These are phyloP conservation scores for Nemania serpens DNA, from an alignment of 2,329 filamentous ascomycete genomes.

Conservation along the genomic window DNA sequence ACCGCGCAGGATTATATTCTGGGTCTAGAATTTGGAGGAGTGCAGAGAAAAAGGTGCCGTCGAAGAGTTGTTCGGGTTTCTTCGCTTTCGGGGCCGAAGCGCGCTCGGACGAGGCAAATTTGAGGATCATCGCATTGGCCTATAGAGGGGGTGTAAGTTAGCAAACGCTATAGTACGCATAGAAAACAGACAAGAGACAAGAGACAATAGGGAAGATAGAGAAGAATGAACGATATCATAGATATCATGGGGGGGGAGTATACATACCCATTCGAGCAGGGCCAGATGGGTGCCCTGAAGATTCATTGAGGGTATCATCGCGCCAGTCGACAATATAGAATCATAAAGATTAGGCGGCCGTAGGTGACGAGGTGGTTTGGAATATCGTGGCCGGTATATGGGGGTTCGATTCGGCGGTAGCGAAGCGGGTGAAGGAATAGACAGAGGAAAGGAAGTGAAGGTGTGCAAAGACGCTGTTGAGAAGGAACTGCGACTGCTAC, in stretches of 20 bases:
- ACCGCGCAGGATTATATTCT: slow-evolving; percentile 59
- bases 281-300: slow-evolving; percentile 31
- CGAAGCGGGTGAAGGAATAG: not conserved
- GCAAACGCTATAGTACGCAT: slow-evolving; percentile 36
- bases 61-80: slow-evolving; percentile 56
- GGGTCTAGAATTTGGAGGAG: slow-evolving; percentile 63
- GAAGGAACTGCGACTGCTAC: not conserved
- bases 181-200: slow-evolving; percentile 32
- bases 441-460: not conserved
- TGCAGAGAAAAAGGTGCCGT: slow-evolving; percentile 59
- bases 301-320: slow-evolving; percentile 37
- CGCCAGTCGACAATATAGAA: slow-evolving; percentile 20
- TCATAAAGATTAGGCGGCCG: not conserved
- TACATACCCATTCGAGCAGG: slow-evolving; percentile 39
- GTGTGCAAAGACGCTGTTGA: slow-evolving; percentile 7
- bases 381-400: slow-evolving; percentile 3
- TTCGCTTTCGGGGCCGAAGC: slow-evolving; percentile 51
- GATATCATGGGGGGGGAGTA: slow-evolving; percentile 21
- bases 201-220: slow-evolving; percentile 18
- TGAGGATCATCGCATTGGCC: slow-evolving; percentile 39
- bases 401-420: not conserved
- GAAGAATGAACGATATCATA: slow-evolving; percentile 32
- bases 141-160: slow-evolving; percentile 24
- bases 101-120: slow-evolving; percentile 32
- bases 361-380: not conserved